Evolutionary conservation across 2,329 filamentous ascomycete genomes (phyloP), one percentile per base, ranked within the genome.

Genomic region (Colletotrichum horii): DNA sequence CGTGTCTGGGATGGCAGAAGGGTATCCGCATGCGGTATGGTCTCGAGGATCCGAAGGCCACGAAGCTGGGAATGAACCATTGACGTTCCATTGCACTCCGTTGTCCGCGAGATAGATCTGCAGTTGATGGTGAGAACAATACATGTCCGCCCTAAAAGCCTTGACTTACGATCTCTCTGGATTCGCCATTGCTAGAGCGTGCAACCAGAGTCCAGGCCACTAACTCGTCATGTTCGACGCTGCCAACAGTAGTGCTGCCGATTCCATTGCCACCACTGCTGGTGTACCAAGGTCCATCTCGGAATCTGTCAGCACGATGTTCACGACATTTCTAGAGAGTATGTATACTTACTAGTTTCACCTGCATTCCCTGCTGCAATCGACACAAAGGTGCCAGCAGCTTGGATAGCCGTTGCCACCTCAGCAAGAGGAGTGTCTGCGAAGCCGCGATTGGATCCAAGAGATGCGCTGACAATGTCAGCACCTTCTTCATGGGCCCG

Each of bases 381-480:
- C 3, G 66, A 65, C n/a, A 74, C 66, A 30, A 76, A 60, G 7
- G 58, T 65, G 22, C 68, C 73, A 14, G 26, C 28, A 14, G 60
- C 73, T 14, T 55, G 26, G 12, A 75, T 75, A 8, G 24, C 26
- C 3, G 68, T 38, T 4, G 34, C 56, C 8, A 75, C 32, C 16
- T 22, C 30, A 15, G 68, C 67, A 19, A 75, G 16, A 2, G 30
- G 24, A 14, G 28, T 58, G 34, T 81, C 78, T 24, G 78, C 73
- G 78, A 81, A 84, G 6, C 81, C 81, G 2, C 64, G 71, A 11
- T 74, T 55, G 12, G 77, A 74, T 24, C 81, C 82, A 6, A 81
- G 71, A 4, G 81, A 83, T 6, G 79, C 76, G 19, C 79, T 82
- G 71, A 84, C 82, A 70, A 84, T 80, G 19, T 84, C 80, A 36